Evolutionary conservation across 495 filamentous ascomycete genomes (phyloP), one percentile per base, ranked within the genome.

Genomic region (Rostrohypoxylon terebratum): DNA sequence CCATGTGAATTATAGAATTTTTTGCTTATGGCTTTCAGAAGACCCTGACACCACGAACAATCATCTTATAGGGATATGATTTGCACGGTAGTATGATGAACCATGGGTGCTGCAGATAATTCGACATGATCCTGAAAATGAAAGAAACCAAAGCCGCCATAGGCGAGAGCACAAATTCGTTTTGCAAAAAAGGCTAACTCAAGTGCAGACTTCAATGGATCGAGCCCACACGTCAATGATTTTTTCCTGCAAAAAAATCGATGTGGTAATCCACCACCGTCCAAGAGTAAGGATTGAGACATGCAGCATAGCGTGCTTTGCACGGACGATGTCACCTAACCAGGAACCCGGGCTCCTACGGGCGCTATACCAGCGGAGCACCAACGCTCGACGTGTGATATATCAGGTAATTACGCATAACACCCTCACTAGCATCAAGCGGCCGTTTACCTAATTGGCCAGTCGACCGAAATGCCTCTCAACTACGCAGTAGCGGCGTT

Each of bases 231-330:
- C 18, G 42, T 20, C 42, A 45, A 45, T 20, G 13, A 45, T 7
- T 45, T 18, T 18, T 28, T 6, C n/a, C n/a, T 45, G 42, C 8
- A 16, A n/a, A 45, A 45, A 45, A 18, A 18, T 7, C 16, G 9
- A 20, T 18, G n/a, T 45, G 42, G 16, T 45, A 45, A 45, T 45
- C 42, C 42, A 45, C 5, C 8, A 7, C 42, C 20, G 20, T 45
- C 40, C 40, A 40, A 60, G 21, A 42, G 21, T 20, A 63, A 14
- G 38, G 38, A 25, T 51, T 68, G 23, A 40, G 54, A 44, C 55
- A 47, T 34, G 36, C 18, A 66, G 16, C 25, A 68, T 61, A 48
- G 45, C 57, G 54, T 61, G 34, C 51, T 61, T 60, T 44, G n/a
- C 16, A 40, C 33, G 21, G 34, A 53, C 64, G 10, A 68, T 61